A percentile compares a stretch with the other conserved stretches of the same genome.
phyloP scores from a whole-genome alignment of 2,329 filamentous ascomycete genomes.

The Tolypocladium sp. region DNA sequence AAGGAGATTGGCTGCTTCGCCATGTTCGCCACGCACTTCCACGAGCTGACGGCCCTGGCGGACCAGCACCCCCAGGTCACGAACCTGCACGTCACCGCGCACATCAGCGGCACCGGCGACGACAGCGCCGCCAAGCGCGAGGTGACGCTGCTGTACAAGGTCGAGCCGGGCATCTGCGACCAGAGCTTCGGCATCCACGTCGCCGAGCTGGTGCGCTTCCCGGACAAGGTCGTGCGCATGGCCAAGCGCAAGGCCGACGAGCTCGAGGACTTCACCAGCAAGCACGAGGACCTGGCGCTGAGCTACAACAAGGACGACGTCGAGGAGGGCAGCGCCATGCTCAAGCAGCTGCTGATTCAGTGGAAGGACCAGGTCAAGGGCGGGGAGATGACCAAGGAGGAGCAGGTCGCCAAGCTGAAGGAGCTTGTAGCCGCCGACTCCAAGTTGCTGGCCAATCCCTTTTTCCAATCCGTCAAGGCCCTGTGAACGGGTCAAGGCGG shows the following conservation, averaged over 20 bases:
- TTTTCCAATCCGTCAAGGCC: conserved; percentile 58
- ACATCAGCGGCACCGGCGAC: conserved; percentile 55
- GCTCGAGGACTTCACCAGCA: conserved; percentile 86
- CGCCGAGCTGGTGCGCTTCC: conserved; percentile 91
- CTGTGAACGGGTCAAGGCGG: conserved; percentile 25
- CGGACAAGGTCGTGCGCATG: conserved; percentile 96
- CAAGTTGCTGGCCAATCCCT: conserved; percentile 54
- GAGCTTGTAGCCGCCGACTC: conserved; percentile 69
- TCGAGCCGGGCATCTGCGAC: conserved; percentile 90
- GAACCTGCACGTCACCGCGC: conserved; percentile 93
- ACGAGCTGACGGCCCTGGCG: conserved; percentile 86
- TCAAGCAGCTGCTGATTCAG: conserved; percentile 72
- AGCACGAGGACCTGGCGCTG: conserved; percentile 53
- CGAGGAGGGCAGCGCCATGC: conserved; percentile 73
- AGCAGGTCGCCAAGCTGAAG: conserved; percentile 71
- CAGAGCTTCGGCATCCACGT: conserved; percentile 98
- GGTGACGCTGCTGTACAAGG: conserved; percentile 94
- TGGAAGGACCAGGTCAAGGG: conserved; percentile 74
- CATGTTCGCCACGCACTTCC: conserved; percentile 96
- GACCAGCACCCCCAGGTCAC: conserved; percentile 81
- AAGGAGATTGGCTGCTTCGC: conserved; percentile 90
- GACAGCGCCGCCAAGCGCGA: conserved; percentile 53
- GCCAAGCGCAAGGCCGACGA: conserved; percentile 98
- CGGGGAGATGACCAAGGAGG: conserved; percentile 55
- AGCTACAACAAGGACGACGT: conserved; percentile 76